Conservation (phyloP, 2,329 filamentous ascomycete genomes). For the Phaeosphaeriaceae sp. region DNA sequence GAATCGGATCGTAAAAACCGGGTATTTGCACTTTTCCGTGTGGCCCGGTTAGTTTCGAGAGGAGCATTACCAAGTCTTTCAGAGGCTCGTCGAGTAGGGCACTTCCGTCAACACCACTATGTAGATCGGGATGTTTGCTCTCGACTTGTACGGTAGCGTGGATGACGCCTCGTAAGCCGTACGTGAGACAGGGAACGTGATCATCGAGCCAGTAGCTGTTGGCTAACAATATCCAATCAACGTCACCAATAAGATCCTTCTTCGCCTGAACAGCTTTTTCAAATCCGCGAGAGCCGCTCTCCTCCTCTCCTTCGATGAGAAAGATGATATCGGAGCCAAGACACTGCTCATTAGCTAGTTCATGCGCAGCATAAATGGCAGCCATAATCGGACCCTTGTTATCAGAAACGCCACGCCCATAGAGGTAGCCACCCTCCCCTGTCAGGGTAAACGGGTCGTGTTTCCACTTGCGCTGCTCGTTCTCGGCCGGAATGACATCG, state of each 20-base stretch:
- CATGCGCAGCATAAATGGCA: constrained; percentile 90
- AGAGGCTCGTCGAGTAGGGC: constrained; percentile 88
- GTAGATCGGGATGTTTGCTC: constrained; percentile 84
- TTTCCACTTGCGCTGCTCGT: constrained; percentile 81
- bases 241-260: constrained; percentile 82
- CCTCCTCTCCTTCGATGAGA: constrained; percentile 95
- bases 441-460: constrained; percentile 88
- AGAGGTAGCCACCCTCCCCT: constrained; percentile 89
- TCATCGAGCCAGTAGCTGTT: constrained; percentile 99
- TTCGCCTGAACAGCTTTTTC: constrained; percentile 79
- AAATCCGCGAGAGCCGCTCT: constrained; percentile 91
- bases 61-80: constrained; percentile 84
- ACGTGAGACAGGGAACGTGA: constrained; percentile 92
- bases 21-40: constrained; percentile 85
- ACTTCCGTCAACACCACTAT: constrained; percentile 96
- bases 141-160: constrained; percentile 91
- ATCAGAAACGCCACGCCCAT: constrained; percentile 94
- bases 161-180: constrained; percentile 90
- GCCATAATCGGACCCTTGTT: constrained; percentile 97
- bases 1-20: constrained; percentile 84
- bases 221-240: constrained; percentile 93
- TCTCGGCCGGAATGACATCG: constrained; percentile 91
- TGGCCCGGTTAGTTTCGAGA: constrained; percentile 80
- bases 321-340: constrained; percentile 91
- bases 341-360: constrained; percentile 81